Percentiles rank a stretch among this genome's conserved stretches.
These are phyloP conservation scores for Cyclostephanos invisitatus DNA, from an alignment of 108 stramenopile species.

Conservation along the genomic window DNA sequence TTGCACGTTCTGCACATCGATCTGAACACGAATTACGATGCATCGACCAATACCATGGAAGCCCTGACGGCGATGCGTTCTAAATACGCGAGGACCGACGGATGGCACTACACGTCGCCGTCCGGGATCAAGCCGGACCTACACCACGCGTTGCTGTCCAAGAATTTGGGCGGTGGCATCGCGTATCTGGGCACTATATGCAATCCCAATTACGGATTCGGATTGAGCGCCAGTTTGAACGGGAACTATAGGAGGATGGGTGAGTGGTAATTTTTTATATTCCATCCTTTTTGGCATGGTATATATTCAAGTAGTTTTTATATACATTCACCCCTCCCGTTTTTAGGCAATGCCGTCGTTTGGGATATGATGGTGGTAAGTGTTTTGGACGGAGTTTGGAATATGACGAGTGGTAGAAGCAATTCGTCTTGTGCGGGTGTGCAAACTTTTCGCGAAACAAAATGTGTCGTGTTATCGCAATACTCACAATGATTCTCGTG, in stretches of 20 bases:
- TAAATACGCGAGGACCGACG: background rate
- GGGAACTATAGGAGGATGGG: slow-evolving; percentile 2
- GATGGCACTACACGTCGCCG: background rate
- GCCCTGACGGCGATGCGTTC: background rate
- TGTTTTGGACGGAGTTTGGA: background rate
- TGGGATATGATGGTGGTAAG: slow-evolving; percentile 12
- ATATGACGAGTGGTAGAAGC: background rate
- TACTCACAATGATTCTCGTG: background rate
- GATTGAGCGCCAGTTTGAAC: background rate
- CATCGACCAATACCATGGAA: background rate
- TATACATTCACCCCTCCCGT: too few relatives aligned
- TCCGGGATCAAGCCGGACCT: slow-evolving; percentile 1
- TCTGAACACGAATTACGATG: background rate
- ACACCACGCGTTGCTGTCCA: slow-evolving; percentile 2
- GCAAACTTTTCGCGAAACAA: background rate
- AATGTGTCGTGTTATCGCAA: background rate
- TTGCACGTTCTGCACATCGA: slow-evolving; percentile 1
- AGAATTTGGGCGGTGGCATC: background rate
- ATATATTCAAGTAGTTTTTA: too few relatives aligned
- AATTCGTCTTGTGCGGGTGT: background rate
- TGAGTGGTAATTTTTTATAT: too few relatives aligned
- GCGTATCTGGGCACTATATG: background rate
- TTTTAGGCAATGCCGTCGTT: background rate
- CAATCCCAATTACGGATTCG: background rate
- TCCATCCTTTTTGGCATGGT: too few relatives aligned